Evolutionary conservation across 768 basidiomycete species (phyloP).

Genomic region (Phanerochaete sordida): DNA sequence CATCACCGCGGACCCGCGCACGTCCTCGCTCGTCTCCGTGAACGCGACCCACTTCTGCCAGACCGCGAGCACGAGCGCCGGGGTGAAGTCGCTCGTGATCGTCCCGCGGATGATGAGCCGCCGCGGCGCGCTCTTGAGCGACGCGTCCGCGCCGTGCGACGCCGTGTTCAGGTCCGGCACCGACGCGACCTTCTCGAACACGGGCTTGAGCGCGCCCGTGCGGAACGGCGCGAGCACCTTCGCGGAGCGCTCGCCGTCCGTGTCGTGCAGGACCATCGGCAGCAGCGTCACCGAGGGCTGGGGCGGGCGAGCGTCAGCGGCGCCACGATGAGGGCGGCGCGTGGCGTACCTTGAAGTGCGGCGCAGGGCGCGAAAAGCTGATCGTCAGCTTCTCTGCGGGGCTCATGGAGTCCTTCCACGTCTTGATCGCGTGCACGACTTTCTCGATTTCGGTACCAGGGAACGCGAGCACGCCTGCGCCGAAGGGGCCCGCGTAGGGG

Average conservation of each 20-base stretch:
- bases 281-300: slow-evolving; percentile 16
- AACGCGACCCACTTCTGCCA: slow-evolving; percentile 17
- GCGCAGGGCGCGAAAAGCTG: slow-evolving; percentile 15
- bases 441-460: slow-evolving; percentile 10
- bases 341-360: slow-evolving; percentile 14
- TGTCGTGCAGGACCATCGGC: slow-evolving; percentile 11
- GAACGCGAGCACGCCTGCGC: slow-evolving; percentile 11
- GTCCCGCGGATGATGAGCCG: slow-evolving; percentile 18
- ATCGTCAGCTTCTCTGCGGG: slow-evolving; percentile 13
- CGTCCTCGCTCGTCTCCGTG: slow-evolving; percentile 13
- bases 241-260: slow-evolving; percentile 11
- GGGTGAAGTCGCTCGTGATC: slow-evolving; percentile 13
- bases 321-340: neutral
- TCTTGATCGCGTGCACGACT: slow-evolving; percentile 10
- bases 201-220: slow-evolving; percentile 9
- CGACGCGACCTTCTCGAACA: slow-evolving; percentile 9
- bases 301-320: too few relatives aligned
- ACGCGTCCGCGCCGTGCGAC: slow-evolving; percentile 17
- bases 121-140: slow-evolving; percentile 9
- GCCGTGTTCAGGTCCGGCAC: slow-evolving; percentile 11
- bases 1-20: slow-evolving; percentile 11
- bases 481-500: slow-evolving; percentile 16
- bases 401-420: neutral
- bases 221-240: slow-evolving; percentile 16
- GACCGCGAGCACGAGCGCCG: slow-evolving; percentile 9